Percentiles rank a stretch among this genome's conserved stretches.
Evolutionary conservation across 352 stramenopile genomes (phyloP).

Genomic region (Globisporangium paddicum): DNA sequence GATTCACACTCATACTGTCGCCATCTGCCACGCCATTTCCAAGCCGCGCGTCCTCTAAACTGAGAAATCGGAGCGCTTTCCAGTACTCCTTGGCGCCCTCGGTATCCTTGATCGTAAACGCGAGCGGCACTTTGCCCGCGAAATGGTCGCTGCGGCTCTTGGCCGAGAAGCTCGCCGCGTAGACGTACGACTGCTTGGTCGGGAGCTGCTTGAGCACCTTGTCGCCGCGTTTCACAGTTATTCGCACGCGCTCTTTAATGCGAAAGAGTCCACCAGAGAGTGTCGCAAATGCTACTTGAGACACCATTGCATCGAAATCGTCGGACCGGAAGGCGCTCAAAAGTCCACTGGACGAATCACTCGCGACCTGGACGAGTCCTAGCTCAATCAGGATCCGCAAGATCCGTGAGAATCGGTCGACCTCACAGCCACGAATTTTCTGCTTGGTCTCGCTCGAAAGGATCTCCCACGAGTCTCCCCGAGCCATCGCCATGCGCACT

Average conservation of each 20-base stretch:
- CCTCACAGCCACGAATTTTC: constrained; percentile 68
- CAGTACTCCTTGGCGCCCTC: constrained; percentile 63
- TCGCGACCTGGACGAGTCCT: constrained; percentile 48
- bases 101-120: constrained; percentile 33
- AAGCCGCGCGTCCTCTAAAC: constrained; percentile 54
- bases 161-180: constrained; percentile 51
- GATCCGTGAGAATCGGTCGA: constrained; percentile 64
- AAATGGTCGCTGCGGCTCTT: constrained; percentile 51
- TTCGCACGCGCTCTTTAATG: constrained; percentile 41
- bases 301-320: constrained; percentile 74
- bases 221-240: constrained; percentile 49
- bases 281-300: constrained; percentile 67
- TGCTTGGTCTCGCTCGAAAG: constrained; percentile 30
- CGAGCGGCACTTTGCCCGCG: constrained; percentile 47
- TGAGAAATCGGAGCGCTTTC: constrained; percentile 69
- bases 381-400: constrained; percentile 71
- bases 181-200: constrained; percentile 54
- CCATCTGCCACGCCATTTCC: constrained; percentile 28
- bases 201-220: constrained; percentile 50
- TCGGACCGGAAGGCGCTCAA: constrained; percentile 54
- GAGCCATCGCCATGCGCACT: constrained; percentile 37
- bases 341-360: constrained; percentile 47
- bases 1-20: constrained; percentile 40
- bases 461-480: constrained; percentile 43
- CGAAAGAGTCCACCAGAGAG: constrained; percentile 63